These are phyloP conservation scores for Suillus luteus DNA, from an alignment of 768 basidiomycete genomes.

Conservation along the genomic window DNA sequence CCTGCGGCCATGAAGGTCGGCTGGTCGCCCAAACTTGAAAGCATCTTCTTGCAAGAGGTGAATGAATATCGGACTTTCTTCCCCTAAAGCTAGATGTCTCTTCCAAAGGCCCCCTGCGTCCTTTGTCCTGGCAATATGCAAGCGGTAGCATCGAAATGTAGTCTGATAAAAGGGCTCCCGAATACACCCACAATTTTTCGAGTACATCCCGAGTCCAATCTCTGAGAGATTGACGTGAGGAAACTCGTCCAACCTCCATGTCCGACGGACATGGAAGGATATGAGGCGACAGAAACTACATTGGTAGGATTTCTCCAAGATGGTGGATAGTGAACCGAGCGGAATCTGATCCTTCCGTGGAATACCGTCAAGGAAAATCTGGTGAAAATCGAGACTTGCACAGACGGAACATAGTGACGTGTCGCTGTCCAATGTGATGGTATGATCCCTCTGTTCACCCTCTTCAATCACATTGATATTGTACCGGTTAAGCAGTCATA, in stretches of 20 bases:
- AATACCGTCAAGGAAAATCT: slow-evolving; percentile 9
- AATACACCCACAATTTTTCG: background rate
- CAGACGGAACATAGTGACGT: slow-evolving; percentile 7
- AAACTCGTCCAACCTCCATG: slow-evolving; percentile 1
- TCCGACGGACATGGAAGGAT: slow-evolving; percentile 4
- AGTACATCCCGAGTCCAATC: background rate
- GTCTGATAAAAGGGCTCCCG: background rate
- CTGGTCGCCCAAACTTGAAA: slow-evolving; percentile 7
- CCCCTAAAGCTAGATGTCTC: background rate
- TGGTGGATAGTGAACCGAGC: background rate
- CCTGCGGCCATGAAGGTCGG: slow-evolving; percentile 13
- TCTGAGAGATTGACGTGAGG: background rate
- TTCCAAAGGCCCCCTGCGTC: background rate
- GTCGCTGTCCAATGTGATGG: background rate
- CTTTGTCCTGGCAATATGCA: background rate
- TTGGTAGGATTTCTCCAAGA: background rate
- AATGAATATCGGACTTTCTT: background rate
- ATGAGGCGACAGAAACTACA: slow-evolving; percentile 6
- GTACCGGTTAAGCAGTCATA: background rate
- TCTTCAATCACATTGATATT: background rate
- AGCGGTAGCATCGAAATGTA: slow-evolving; percentile 1
- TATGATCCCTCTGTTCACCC: background rate
- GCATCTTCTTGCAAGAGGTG: slow-evolving; percentile 12
- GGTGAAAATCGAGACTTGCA: slow-evolving; percentile 9
- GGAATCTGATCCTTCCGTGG: background rate